A percentile compares a stretch with the other conserved stretches of the same genome.
Evolutionary conservation across 768 basidiomycete species (phyloP).

Genomic region (Amanita rimosa): DNA sequence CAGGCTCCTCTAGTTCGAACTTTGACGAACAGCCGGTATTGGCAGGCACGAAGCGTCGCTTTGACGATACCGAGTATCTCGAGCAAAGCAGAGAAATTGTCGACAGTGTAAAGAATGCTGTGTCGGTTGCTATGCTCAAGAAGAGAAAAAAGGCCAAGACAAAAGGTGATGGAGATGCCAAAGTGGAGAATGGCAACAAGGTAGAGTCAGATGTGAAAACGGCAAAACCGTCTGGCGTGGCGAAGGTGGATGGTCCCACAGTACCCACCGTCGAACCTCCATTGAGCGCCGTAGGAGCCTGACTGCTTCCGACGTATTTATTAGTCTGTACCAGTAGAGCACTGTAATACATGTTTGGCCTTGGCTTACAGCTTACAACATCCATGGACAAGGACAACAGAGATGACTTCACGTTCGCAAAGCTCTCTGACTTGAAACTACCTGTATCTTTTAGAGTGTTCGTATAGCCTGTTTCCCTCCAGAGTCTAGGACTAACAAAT

Average conservation of each 20-base stretch:
- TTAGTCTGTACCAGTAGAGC: background rate
- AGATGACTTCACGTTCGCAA: conserved; percentile 90
- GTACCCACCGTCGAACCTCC: conserved; percentile 5
- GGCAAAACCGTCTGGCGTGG: background rate
- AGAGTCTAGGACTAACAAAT: background rate
- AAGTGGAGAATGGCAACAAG: conserved; percentile 32
- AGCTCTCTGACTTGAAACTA: conserved; percentile 78
- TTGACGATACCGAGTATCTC: conserved; percentile 87
- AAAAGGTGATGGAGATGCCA: conserved; percentile 24
- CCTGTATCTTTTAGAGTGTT: conserved; percentile 85
- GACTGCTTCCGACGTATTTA: conserved; percentile 4
- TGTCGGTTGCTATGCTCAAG: conserved; percentile 41
- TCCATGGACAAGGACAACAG: conserved; percentile 45
- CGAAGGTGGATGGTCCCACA: background rate
- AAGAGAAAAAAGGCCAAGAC: conserved; percentile 14
- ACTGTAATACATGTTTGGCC: background rate
- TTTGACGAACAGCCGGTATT: conserved; percentile 29
- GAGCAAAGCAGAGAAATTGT: conserved; percentile 88
- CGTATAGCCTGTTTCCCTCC: conserved; percentile 8
- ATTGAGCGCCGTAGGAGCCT: conserved; percentile 21
- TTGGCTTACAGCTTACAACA: background rate
- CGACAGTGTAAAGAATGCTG: conserved; percentile 85
- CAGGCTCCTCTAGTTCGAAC: conserved; percentile 16
- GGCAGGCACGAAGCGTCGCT: conserved; percentile 74
- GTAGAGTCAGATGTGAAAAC: conserved; percentile 63